phyloP scores from a whole-genome alignment of 2,329 filamentous ascomycete genomes.

The Keithomyces neogunnii region DNA sequence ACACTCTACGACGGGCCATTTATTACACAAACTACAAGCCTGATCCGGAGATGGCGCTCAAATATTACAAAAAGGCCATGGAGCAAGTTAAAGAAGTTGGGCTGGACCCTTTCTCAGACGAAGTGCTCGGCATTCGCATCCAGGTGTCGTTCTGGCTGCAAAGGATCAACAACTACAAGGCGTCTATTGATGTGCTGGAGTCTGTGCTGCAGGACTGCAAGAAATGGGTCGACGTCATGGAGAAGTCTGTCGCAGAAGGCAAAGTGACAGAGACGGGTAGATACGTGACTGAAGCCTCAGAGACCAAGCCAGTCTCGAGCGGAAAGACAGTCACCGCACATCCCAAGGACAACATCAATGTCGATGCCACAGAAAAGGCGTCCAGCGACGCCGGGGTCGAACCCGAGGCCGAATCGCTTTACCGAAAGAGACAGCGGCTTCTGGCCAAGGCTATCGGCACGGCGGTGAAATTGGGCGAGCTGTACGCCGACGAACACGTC shows the following conservation, averaged over 20 bases:
- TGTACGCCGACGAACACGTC: conserved; percentile 72
- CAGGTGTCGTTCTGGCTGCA: conserved; percentile 75
- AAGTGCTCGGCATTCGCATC: conserved; percentile 83
- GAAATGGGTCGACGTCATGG: conserved; percentile 49
- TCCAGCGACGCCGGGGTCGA: neutral
- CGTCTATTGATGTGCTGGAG: conserved; percentile 70
- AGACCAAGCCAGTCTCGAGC: neutral
- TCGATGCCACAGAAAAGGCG: conserved; percentile 9
- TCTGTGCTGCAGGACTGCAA: conserved; percentile 62
- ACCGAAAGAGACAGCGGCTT: conserved; percentile 54
- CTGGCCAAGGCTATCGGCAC: conserved; percentile 68
- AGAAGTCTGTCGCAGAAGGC: conserved; percentile 39
- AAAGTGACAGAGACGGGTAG: conserved; percentile 32
- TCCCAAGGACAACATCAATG: neutral
- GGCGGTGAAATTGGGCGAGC: conserved; percentile 73
- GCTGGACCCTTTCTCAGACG: conserved; percentile 84
- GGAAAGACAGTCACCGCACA: neutral
- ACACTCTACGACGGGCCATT: conserved; percentile 72
- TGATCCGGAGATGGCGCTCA: conserved; percentile 68
- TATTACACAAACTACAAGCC: conserved; percentile 76
- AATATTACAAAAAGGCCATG: conserved; percentile 76
- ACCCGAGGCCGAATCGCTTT: conserved; percentile 36
- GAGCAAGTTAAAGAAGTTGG: conserved; percentile 62
- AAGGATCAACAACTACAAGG: conserved; percentile 59
- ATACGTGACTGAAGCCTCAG: conserved; percentile 13